Percentiles rank a stretch among this genome's conserved stretches.
Conservation (phyloP, 768 basidiomycete species). For the Wakefieldia striispora region DNA sequence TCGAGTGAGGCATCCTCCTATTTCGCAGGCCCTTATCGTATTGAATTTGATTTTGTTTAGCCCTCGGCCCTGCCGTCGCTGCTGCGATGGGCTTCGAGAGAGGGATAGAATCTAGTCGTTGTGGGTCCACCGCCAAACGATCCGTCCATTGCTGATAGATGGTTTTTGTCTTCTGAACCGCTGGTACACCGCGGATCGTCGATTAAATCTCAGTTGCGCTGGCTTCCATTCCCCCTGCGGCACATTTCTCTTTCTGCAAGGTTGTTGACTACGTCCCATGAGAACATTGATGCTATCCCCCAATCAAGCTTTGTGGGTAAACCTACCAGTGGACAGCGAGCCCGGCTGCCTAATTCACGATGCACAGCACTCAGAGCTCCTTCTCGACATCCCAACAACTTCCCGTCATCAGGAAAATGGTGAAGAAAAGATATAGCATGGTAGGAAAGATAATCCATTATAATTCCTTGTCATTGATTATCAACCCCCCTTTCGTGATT, state of each 20-base stretch:
- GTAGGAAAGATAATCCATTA: no score
- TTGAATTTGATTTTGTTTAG: constrained; percentile 29
- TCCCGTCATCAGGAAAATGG: no score
- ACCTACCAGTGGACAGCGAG: constrained; percentile 40
- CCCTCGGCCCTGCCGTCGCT: constrained; percentile 52
- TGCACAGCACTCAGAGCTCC: no score
- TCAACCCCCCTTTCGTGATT: no score
- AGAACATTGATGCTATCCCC: constrained; percentile 45
- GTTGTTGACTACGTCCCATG: constrained; percentile 37
- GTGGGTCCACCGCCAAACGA: constrained; percentile 57
- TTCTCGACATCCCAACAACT: no score
- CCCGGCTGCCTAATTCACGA: constrained; percentile 49
- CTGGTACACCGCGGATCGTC: constrained; percentile 52
- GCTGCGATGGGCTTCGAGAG: constrained; percentile 43
- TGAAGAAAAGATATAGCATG: no score
- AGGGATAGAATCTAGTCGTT: constrained; percentile 44
- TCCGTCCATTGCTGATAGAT: constrained; percentile 54
- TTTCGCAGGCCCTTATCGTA: constrained; percentile 7
- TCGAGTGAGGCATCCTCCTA: constrained; percentile 11
- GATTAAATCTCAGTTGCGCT: constrained; percentile 47
- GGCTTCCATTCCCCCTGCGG: constrained; percentile 48
- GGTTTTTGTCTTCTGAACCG: constrained; percentile 44
- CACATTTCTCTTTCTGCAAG: constrained; percentile 49
- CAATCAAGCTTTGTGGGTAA: constrained; percentile 48
- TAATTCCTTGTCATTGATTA: no score